Conservation (phyloP, 1,284 basidiomycete genomes). For the Thecaphora thlaspeos region DNA sequence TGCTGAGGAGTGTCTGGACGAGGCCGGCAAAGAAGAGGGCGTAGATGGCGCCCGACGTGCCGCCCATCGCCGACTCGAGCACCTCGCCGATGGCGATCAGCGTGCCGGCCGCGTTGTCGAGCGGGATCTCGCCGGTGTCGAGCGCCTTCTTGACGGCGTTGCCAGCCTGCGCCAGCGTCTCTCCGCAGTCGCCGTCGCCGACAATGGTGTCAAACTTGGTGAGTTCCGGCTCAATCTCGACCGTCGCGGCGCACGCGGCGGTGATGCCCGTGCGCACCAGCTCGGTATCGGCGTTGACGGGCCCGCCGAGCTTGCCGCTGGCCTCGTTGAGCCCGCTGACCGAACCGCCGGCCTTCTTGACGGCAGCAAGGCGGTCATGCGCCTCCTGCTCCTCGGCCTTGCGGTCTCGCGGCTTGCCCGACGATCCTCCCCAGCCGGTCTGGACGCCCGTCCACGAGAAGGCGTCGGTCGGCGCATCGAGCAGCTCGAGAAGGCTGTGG, state of each 20-base stretch:
- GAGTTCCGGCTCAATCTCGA: constrained; percentile 60
- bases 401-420: constrained; percentile 47
- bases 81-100: constrained; percentile 49
- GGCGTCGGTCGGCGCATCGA: constrained; percentile 61
- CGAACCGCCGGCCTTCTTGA: constrained; percentile 46
- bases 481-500: constrained; percentile 57
- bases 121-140: constrained; percentile 40
- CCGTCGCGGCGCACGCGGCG: constrained; percentile 57
- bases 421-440: constrained; percentile 42
- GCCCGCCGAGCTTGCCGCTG: constrained; percentile 39
- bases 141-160: constrained; percentile 49
- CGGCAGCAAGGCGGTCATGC: constrained; percentile 34
- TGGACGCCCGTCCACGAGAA: constrained; percentile 59
- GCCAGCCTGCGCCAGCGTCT: constrained; percentile 50
- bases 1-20: constrained; percentile 48
- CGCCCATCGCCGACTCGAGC: constrained; percentile 58
- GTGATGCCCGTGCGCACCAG: constrained; percentile 53
- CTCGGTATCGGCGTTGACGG: constrained; percentile 42
- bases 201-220: constrained; percentile 61
- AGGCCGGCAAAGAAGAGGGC: constrained; percentile 64
- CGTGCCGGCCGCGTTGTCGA: constrained; percentile 50
- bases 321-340: constrained; percentile 45
- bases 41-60: constrained; percentile 61
- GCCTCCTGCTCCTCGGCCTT: constrained; percentile 50
- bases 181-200: constrained; percentile 57